Evolutionary conservation across 1,284 basidiomycete genomes (phyloP).

Genomic region (Ustilago lituana): DNA sequence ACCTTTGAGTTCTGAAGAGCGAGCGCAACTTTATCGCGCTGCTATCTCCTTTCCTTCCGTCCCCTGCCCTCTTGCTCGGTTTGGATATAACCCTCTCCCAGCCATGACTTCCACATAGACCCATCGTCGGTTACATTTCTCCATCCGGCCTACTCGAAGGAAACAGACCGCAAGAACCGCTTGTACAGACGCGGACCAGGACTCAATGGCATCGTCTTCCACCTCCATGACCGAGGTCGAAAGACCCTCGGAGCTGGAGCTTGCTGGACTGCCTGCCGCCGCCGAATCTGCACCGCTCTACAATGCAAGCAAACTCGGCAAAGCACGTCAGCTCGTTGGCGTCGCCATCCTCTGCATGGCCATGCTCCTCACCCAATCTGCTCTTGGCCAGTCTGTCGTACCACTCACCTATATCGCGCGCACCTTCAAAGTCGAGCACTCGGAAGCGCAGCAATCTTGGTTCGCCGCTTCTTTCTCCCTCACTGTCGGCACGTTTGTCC

Average conservation of each 20-base stretch:
- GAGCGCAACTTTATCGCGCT: too few relatives aligned
- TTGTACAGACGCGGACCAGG: background rate
- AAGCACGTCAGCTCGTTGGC: constrained; percentile 24
- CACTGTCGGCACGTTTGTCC: constrained; percentile 56
- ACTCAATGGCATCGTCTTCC: too few relatives aligned
- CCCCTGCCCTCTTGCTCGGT: too few relatives aligned
- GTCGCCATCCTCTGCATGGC: constrained; percentile 32
- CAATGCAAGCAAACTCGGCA: constrained; percentile 25
- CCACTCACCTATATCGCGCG: constrained; percentile 32
- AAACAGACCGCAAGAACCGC: too few relatives aligned
- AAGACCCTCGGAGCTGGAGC: background rate
- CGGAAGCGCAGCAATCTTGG: constrained; percentile 42
- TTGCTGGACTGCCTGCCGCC: too few relatives aligned
- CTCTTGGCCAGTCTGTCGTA: constrained; percentile 33
- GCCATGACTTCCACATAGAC: too few relatives aligned
- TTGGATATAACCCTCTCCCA: too few relatives aligned
- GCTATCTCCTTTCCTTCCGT: too few relatives aligned
- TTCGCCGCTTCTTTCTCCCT: constrained; percentile 53
- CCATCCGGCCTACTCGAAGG: too few relatives aligned
- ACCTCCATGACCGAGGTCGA: constrained; percentile 2
- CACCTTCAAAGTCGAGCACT: constrained; percentile 28
- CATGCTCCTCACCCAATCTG: constrained; percentile 50
- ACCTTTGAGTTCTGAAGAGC: too few relatives aligned
- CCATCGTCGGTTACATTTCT: too few relatives aligned
- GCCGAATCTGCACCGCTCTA: constrained; percentile 9